These are phyloP conservation scores for Neofusicoccum kwambonambiense DNA, from an alignment of 2,329 filamentous ascomycete genomes.

Conservation along the genomic window DNA sequence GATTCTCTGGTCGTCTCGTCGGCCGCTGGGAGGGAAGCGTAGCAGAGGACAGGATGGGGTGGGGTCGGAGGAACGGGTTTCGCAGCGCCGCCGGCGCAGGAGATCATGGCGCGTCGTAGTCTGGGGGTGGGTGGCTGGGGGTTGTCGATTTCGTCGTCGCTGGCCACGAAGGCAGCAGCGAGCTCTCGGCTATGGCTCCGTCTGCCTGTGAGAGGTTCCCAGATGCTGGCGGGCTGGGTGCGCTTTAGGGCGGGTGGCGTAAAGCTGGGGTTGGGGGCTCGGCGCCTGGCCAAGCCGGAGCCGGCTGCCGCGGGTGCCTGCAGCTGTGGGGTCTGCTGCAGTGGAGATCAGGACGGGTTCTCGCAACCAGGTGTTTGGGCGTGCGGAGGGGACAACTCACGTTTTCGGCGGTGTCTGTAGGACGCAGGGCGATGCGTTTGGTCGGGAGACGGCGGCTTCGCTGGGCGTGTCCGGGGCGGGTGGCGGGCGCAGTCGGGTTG, in stretches of 20 bases:
- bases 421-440: not conserved
- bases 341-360: too few relatives aligned
- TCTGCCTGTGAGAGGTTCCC: not conserved
- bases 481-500: not conserved
- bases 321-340: not conserved
- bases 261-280: not conserved
- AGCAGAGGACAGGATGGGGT: not conserved
- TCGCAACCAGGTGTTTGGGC: too few relatives aligned
- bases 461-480: not conserved
- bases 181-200: not conserved
- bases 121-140: not conserved
- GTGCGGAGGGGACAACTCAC: too few relatives aligned
- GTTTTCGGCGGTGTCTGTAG: not conserved
- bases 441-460: not conserved
- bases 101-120: not conserved
- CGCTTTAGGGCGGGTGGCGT: not conserved
- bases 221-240: not conserved
- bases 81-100: not conserved
- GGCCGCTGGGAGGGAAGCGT: too few relatives aligned
- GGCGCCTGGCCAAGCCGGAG: not conserved
- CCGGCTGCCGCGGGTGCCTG: not conserved
- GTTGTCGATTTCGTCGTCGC: not conserved
- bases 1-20: too few relatives aligned
- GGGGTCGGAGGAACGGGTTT: not conserved
- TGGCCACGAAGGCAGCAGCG: not conserved